These are phyloP conservation scores for Dryas alaskensis DNA, from an alignment of 306 rosid species.

Conservation along the genomic window DNA sequence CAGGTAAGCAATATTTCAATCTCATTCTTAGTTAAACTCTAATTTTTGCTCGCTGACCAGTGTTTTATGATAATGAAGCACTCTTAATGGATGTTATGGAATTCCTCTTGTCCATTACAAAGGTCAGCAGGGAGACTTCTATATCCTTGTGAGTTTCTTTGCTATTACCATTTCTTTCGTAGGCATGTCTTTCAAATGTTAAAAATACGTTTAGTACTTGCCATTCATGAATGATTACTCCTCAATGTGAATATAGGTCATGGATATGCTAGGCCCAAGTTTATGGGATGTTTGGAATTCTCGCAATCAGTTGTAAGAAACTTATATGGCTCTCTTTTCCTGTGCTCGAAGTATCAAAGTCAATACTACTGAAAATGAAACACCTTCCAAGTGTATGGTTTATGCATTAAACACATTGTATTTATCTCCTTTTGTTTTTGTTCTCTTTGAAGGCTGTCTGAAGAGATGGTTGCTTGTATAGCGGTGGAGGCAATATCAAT, in stretches of 20 bases:
- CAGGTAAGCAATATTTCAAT: constrained; percentile 21
- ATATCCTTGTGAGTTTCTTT: constrained; percentile 35
- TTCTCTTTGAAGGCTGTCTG: constrained; percentile 28
- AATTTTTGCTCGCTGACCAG: constrained; percentile 15
- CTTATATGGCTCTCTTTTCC: background rate
- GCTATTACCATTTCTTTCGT: background rate
- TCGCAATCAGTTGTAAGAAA: constrained; percentile 40
- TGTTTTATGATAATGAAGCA: constrained; percentile 22
- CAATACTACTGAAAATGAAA: background rate
- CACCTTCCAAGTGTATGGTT: background rate
- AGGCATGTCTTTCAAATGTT: background rate
- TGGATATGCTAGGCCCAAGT: constrained; percentile 43
- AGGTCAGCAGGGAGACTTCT: constrained; percentile 41
- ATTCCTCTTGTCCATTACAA: constrained; percentile 40
- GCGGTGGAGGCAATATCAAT: constrained; percentile 44
- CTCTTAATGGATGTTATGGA: constrained; percentile 41
- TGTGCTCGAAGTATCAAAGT: background rate
- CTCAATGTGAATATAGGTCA: constrained; percentile 30
- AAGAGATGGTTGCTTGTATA: constrained; percentile 42
- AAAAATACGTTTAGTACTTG: background rate
- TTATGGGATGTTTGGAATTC: constrained; percentile 45
- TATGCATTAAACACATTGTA: background rate
- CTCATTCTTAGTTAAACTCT: background rate
- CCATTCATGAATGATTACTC: background rate
- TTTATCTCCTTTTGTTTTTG: background rate